Base-by-base conservation (phyloP, 2,329 filamentous ascomycete genomes). In the Arachnopeziza araneosa region DNA sequence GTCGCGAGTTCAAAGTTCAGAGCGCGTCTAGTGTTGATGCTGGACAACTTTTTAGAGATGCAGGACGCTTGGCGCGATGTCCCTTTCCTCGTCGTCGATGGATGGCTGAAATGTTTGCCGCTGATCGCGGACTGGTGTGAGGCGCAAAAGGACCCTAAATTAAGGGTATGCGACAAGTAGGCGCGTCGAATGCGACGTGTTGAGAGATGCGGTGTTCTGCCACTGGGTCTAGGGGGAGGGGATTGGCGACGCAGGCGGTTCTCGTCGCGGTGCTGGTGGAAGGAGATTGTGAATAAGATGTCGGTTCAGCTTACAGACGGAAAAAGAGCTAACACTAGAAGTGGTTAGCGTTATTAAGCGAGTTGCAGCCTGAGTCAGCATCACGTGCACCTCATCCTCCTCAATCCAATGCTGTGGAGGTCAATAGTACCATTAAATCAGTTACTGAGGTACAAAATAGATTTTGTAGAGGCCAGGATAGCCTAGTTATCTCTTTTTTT, bases 51-150 rank as follows among this genome's bases (percentile, higher is more conserved):
- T 69, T 68, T 66, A 60, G 62, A 67, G 65, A 67, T 69, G 64
- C 61, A 67, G 53, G 57, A 59, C 60, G 64, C 67, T 71, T 70
- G 68, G 70, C 70, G 71, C 70, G 70, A 70, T 63, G 63, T 65
- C 55, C 51, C 51, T 57, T 36, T 36, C 51, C 56, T 60, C 58
- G n/a, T 60, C 36, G 51, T 59, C 48, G 58, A 57, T 59, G 60
- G 66, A 62, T 62, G 60, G 52, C 53, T 44, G 59, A 65, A 62
- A 61, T 51, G 59, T 51, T 32, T 55, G 55, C 22, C 32, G 56
- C 36, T 59, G 24, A 48, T 30, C 52, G 52, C 44, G 24, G 32
- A 36, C 56, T 52, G 52, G 22, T 44, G 24, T 36, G 57, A 24
- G 50, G 52, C 50, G 55, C 53, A 56, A 48, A 59, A 51, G 8